Percentiles rank a stretch among this genome's conserved stretches.
These are phyloP conservation scores for Mucor circinelloides DNA, from an alignment of 371 early-diverging fungal genomes.

Conservation along the genomic window DNA sequence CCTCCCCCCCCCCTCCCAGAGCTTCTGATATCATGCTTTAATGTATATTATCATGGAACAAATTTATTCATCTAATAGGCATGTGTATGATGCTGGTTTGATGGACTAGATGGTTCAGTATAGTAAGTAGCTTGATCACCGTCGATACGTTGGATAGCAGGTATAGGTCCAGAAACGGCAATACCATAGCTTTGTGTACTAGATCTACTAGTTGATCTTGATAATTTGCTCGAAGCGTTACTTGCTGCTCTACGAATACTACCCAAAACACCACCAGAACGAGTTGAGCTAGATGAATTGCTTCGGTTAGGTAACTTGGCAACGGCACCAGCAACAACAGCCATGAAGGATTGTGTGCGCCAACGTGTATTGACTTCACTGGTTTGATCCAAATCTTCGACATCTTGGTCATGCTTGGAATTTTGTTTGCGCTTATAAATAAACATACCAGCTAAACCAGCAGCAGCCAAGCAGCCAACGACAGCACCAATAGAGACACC, in stretches of 20 bases:
- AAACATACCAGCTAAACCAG: conserved; percentile 45
- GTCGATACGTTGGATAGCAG: conserved; percentile 30
- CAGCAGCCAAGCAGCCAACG: conserved; percentile 44
- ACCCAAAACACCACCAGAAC: conserved; percentile 24
- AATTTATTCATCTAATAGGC: conserved; percentile 20
- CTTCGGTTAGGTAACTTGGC: conserved; percentile 32
- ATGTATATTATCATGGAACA: not conserved
- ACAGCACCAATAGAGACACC: conserved; percentile 41
- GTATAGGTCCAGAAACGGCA: conserved; percentile 29
- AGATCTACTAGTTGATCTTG: conserved; percentile 15
- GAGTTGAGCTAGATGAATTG: conserved; percentile 17
- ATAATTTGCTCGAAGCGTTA: conserved; percentile 25
- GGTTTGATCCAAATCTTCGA: conserved; percentile 17
- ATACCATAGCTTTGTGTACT: conserved; percentile 33
- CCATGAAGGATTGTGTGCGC: conserved; percentile 42
- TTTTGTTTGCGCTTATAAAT: conserved; percentile 32
- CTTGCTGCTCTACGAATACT: conserved; percentile 34
- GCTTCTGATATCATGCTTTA: not conserved
- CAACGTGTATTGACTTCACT: conserved; percentile 38
- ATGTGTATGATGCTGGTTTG: conserved; percentile 17
- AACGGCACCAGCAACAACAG: conserved; percentile 42
- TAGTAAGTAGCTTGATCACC: conserved; percentile 20
- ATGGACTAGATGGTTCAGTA: conserved; percentile 9
- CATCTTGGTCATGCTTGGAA: conserved; percentile 17
- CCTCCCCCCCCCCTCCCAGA: too few relatives aligned